These are phyloP conservation scores for Carallia brachiata DNA, from an alignment of 345 rosid species.

Conservation along the genomic window DNA sequence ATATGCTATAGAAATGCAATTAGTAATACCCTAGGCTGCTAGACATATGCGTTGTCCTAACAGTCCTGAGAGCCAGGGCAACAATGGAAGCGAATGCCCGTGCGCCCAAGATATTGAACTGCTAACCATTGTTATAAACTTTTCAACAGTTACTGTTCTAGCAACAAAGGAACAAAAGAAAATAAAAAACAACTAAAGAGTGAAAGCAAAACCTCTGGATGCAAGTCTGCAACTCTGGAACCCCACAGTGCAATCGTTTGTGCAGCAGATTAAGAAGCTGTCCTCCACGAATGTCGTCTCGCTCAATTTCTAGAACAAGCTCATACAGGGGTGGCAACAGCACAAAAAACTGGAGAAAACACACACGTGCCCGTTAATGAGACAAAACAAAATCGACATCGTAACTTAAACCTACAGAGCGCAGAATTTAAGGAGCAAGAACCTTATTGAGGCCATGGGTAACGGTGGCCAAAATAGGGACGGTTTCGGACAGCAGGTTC, in stretches of 20 bases:
- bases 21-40: not conserved
- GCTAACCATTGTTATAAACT: too few relatives aligned
- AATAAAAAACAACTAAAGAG: not conserved
- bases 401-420: not conserved
- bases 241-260: conserved; percentile 91
- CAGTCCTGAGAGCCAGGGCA: too few relatives aligned
- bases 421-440: not conserved
- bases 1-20: not conserved
- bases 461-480: conserved; percentile 76
- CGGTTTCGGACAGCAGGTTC: conserved; percentile 68
- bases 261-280: conserved; percentile 82
- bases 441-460: conserved; percentile 97
- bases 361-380: not conserved
- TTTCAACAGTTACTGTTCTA: too few relatives aligned
- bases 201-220: conserved; percentile 64
- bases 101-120: too few relatives aligned
- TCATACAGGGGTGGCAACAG: conserved; percentile 86
- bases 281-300: conserved; percentile 86
- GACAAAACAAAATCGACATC: not conserved
- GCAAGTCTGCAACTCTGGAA: conserved; percentile 91
- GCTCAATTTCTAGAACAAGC: conserved; percentile 87
- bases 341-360: conserved; percentile 62
- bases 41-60: too few relatives aligned
- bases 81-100: too few relatives aligned
- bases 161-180: too few relatives aligned